phyloP scores from a whole-genome alignment of 257 asterid genomes.

The Handroanthus guayacan region DNA sequence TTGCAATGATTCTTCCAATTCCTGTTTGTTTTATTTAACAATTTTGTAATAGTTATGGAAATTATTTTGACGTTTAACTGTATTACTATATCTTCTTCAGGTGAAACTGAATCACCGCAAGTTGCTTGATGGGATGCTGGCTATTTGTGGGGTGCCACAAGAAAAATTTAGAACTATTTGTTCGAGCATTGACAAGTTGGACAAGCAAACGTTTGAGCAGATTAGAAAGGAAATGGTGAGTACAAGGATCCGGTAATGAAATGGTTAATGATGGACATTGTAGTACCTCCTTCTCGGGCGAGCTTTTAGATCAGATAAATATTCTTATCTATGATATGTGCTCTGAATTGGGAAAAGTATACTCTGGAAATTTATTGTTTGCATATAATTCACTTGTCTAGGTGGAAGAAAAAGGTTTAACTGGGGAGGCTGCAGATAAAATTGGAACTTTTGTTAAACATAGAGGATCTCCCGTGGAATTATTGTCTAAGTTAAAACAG shows the following conservation, averaged over 20 bases:
- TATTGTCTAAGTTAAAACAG: slow-evolving; percentile 64
- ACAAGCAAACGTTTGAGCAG: slow-evolving; percentile 92
- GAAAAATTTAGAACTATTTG: slow-evolving; percentile 88
- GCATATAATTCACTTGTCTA: slow-evolving; percentile 35
- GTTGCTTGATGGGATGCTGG: slow-evolving; percentile 91
- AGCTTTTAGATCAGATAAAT: background rate
- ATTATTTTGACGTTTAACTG: slow-evolving; percentile 18
- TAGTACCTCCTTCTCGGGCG: background rate
- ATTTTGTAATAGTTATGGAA: background rate
- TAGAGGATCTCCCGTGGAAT: slow-evolving; percentile 85
- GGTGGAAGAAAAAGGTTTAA: slow-evolving; percentile 94
- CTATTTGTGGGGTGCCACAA: slow-evolving; percentile 91
- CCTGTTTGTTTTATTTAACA: background rate
- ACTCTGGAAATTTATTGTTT: slow-evolving; percentile 26
- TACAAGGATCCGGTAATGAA: slow-evolving; percentile 24
- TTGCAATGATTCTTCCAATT: slow-evolving; percentile 13
- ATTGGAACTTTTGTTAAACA: slow-evolving; percentile 84
- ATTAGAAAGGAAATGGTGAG: slow-evolving; percentile 93
- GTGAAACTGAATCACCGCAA: slow-evolving; percentile 93
- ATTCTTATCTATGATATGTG: slow-evolving; percentile 9
- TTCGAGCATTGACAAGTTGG: slow-evolving; percentile 96
- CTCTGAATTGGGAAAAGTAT: slow-evolving; percentile 10
- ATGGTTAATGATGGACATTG: slow-evolving; percentile 3
- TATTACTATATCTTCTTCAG: slow-evolving; percentile 46
- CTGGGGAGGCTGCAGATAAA: slow-evolving; percentile 73